These are phyloP conservation scores for Colletotrichum cordylinicola DNA, from an alignment of 2,329 filamentous ascomycete genomes.

Conservation along the genomic window DNA sequence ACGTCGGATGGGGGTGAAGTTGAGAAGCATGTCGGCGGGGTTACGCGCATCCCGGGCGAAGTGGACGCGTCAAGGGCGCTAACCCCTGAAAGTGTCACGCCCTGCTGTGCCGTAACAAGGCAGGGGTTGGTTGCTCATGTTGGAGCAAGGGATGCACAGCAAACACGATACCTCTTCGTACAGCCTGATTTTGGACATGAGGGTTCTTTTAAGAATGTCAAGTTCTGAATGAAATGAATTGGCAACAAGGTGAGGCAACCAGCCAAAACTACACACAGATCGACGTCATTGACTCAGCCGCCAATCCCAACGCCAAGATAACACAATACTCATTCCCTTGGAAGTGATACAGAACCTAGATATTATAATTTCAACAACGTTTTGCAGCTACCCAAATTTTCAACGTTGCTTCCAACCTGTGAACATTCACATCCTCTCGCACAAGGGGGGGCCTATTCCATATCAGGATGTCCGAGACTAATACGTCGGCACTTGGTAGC, in stretches of 20 bases:
- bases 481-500: not conserved
- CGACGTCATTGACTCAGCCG: not conserved
- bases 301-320: not conserved
- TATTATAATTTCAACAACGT: not conserved
- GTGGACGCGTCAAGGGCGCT: not conserved
- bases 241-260: not conserved
- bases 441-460: not conserved
- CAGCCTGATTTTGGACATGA: not conserved
- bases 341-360: not conserved
- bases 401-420: not conserved
- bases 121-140: not conserved
- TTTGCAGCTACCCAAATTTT: not conserved
- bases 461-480: not conserved
- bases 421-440: not conserved
- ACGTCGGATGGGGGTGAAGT: not conserved
- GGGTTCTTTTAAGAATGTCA: not conserved
- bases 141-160: not conserved
- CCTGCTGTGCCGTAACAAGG: not conserved
- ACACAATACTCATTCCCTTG: not conserved
- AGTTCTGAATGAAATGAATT: not conserved
- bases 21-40: not conserved
- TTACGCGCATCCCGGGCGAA: not conserved
- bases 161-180: accelerated
- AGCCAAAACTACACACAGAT: not conserved
- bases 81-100: not conserved